A percentile compares a stretch with the other conserved stretches of the same genome.
Conservation (phyloP, 306 rosid species). For the Dalbergia cochinchinensis region DNA sequence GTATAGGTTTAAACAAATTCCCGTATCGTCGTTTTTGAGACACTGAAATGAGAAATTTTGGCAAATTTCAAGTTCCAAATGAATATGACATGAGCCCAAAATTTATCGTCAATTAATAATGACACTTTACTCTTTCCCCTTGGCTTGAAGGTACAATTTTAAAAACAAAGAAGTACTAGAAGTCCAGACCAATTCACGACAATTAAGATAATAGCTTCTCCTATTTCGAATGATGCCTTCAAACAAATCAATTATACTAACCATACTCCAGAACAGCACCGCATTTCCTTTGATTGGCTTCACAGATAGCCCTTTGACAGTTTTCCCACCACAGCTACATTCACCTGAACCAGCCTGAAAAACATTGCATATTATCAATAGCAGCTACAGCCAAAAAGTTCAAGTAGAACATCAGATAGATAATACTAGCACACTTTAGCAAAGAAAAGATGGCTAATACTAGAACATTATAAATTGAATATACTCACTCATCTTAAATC, state of each 20-base stretch:
- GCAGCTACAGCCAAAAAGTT: constrained; percentile 20
- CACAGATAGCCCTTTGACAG: constrained; percentile 72
- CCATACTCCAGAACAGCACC: constrained; percentile 99
- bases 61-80: constrained; percentile 6
- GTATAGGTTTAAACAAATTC: constrained; percentile 1
- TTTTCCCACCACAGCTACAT: constrained; percentile 90
- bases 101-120: not conserved
- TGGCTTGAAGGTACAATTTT: not conserved
- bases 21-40: not conserved
- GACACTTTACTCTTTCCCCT: not conserved
- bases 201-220: constrained; percentile 6
- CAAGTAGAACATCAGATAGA: constrained; percentile 25
- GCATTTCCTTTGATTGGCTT: constrained; percentile 92
- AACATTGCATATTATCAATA: constrained; percentile 36
- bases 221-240: constrained; percentile 26
- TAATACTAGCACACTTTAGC: not conserved
- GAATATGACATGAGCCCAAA: not conserved
- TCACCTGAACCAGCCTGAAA: constrained; percentile 91
- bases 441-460: constrained; percentile 31
- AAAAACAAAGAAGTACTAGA: constrained; percentile 15
- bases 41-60: not conserved
- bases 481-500: constrained; percentile 28
- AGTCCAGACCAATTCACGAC: not conserved
- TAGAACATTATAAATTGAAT: constrained; percentile 14
- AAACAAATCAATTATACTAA: constrained; percentile 56